Conservation (phyloP, 2,329 filamentous ascomycete species). For the Berkeleyomyces rouxiae region DNA sequence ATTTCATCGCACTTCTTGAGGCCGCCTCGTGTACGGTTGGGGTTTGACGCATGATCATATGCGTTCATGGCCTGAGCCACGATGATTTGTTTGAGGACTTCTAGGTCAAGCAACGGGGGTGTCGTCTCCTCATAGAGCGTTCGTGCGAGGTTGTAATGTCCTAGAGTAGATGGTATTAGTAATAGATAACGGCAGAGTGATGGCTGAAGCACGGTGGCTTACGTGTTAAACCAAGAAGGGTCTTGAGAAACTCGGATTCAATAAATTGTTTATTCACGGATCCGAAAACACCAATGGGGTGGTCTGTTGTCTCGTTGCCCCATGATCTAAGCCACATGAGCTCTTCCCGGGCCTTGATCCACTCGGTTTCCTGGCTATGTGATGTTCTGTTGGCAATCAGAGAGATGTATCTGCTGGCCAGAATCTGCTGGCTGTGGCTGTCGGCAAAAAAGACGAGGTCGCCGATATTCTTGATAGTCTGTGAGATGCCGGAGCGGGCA, state of each 20-base stretch:
- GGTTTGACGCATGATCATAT: slow-evolving; percentile 71
- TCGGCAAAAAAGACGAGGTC: slow-evolving; percentile 50
- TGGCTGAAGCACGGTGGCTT: slow-evolving; percentile 20
- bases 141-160: slow-evolving; percentile 45
- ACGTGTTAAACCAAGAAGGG: slow-evolving; percentile 45
- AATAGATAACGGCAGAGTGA: not conserved
- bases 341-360: slow-evolving; percentile 44
- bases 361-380: slow-evolving; percentile 46
- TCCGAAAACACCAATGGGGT: slow-evolving; percentile 45
- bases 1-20: slow-evolving; percentile 64
- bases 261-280: slow-evolving; percentile 42
- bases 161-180: not conserved
- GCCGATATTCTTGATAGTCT: slow-evolving; percentile 35
- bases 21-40: slow-evolving; percentile 57
- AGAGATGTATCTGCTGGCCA: slow-evolving; percentile 43
- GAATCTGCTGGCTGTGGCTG: slow-evolving; percentile 44
- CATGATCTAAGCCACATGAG: slow-evolving; percentile 60
- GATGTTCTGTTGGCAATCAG: slow-evolving; percentile 31
- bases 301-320: slow-evolving; percentile 32
- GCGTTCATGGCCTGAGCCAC: slow-evolving; percentile 47
- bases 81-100: slow-evolving; percentile 42
- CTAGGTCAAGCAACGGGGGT: slow-evolving; percentile 31
- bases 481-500: slow-evolving; percentile 32
- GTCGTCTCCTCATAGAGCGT: slow-evolving; percentile 41
- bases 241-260: slow-evolving; percentile 55